phyloP scores from a whole-genome alignment of 2,329 filamentous ascomycete genomes.

The Pseudonectria buxi region DNA sequence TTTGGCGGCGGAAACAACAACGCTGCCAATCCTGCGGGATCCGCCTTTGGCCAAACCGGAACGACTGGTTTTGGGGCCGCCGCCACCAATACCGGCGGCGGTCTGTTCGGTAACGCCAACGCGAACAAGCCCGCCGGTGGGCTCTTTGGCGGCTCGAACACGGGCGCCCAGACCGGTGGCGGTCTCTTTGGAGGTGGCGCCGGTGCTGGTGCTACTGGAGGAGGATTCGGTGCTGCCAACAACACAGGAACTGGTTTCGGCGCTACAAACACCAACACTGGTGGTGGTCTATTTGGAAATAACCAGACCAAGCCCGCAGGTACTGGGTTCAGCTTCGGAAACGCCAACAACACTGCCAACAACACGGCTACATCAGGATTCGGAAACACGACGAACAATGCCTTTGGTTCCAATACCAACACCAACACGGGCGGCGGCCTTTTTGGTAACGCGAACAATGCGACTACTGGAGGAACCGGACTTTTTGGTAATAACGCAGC shows the following conservation, averaged over 20 bases:
- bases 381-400: slow-evolving; percentile 21
- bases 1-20: slow-evolving; percentile 30
- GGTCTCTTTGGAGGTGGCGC: slow-evolving; percentile 22
- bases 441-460: slow-evolving; percentile 31
- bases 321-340: slow-evolving; percentile 36
- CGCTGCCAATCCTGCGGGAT: slow-evolving; percentile 24
- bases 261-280: slow-evolving; percentile 20
- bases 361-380: slow-evolving; percentile 16
- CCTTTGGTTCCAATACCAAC: slow-evolving; percentile 26
- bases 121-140: slow-evolving; percentile 20
- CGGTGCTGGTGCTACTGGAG: slow-evolving; percentile 20
- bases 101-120: slow-evolving; percentile 24
- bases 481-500: slow-evolving; percentile 32
- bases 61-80: slow-evolving; percentile 37
- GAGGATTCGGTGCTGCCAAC: slow-evolving; percentile 32
- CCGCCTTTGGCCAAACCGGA: slow-evolving; percentile 11
- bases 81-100: slow-evolving; percentile 23
- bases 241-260: slow-evolving; percentile 36
- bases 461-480: slow-evolving; percentile 29
- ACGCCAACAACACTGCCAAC: slow-evolving; percentile 26
- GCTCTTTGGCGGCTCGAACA: slow-evolving; percentile 17
- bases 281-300: slow-evolving; percentile 36
- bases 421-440: slow-evolving; percentile 26
- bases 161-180: slow-evolving; percentile 10
- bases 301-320: slow-evolving; percentile 32